Percentiles rank a stretch among this genome's conserved stretches.
Evolutionary conservation across 192 early-diverging fungal genomes (phyloP).

Genomic region (Backusella macrospora): DNA sequence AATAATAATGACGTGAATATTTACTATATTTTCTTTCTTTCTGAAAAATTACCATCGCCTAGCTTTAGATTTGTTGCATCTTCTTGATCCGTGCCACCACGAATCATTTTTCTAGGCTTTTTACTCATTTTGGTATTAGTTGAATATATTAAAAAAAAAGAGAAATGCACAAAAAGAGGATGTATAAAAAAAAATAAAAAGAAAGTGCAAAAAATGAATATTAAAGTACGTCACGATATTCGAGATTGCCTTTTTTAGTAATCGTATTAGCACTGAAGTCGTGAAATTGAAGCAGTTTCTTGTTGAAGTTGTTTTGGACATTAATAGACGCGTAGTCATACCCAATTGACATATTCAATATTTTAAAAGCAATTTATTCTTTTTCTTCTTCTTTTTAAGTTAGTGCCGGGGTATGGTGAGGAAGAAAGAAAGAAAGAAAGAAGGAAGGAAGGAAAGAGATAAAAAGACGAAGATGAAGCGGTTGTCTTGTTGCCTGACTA

Average conservation of each 20-base stretch:
- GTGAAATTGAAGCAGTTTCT: too few relatives aligned
- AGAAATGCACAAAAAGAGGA: slow-evolving; percentile 6
- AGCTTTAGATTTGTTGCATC: slow-evolving; percentile 64
- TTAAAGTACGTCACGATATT: neutral
- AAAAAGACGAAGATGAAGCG: too few relatives aligned
- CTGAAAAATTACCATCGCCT: slow-evolving; percentile 51
- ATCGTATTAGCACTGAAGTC: neutral
- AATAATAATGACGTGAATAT: slow-evolving; percentile 22
- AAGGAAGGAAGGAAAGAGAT: too few relatives aligned
- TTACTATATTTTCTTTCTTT: slow-evolving; percentile 13
- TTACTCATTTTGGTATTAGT: neutral
- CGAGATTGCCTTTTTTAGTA: neutral
- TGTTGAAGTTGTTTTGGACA: too few relatives aligned
- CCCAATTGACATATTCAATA: too few relatives aligned
- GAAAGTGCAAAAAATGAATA: neutral
- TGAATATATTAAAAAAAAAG: neutral
- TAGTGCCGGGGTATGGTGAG: too few relatives aligned
- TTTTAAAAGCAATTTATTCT: too few relatives aligned
- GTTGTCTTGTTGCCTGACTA: too few relatives aligned
- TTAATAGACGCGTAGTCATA: too few relatives aligned
- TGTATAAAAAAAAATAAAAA: neutral
- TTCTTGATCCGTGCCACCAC: slow-evolving; percentile 62
- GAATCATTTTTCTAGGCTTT: slow-evolving; percentile 42
- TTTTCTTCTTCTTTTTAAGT: too few relatives aligned
- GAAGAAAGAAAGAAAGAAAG: too few relatives aligned